Evolutionary conservation across 2,329 filamentous ascomycete species (phyloP).

Genomic region (Albophoma yamanashiensis): DNA sequence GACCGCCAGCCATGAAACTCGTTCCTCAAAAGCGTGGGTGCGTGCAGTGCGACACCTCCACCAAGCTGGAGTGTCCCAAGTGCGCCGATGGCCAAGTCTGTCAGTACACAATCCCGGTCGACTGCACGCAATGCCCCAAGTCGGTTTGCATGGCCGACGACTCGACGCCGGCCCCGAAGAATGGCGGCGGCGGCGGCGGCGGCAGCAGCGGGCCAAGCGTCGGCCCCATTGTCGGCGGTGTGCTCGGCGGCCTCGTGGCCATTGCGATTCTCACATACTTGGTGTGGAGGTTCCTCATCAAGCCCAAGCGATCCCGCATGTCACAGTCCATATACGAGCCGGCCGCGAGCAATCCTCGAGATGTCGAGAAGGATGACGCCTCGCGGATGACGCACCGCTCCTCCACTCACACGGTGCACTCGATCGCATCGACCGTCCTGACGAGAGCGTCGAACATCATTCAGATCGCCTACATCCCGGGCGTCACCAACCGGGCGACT

Average conservation of each 20-base stretch:
- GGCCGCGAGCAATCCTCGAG: slow-evolving; percentile 34
- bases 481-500: slow-evolving; percentile 84
- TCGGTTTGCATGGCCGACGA: slow-evolving; percentile 31
- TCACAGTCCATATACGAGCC: slow-evolving; percentile 44
- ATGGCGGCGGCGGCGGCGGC: slow-evolving; percentile 5
- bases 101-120: slow-evolving; percentile 31
- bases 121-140: slow-evolving; percentile 35
- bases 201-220: slow-evolving; percentile 48
- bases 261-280: slow-evolving; percentile 68
- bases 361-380: slow-evolving; percentile 35
- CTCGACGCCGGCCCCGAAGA: slow-evolving; percentile 4
- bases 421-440: slow-evolving; percentile 88
- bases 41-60: slow-evolving; percentile 31
- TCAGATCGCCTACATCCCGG: slow-evolving; percentile 97
- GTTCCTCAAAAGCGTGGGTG: slow-evolving; percentile 31
- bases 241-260: slow-evolving; percentile 71
- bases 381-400: slow-evolving; percentile 43
- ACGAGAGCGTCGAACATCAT: slow-evolving; percentile 98
- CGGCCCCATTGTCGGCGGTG: slow-evolving; percentile 84
- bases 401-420: slow-evolving; percentile 78
- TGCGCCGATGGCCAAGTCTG: slow-evolving; percentile 33
- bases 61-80: slow-evolving; percentile 31
- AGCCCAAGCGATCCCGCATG: slow-evolving; percentile 58
- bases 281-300: slow-evolving; percentile 81
- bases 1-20: slow-evolving; percentile 18